Base-by-base conservation (phyloP, 1,284 basidiomycete species). In the Veloboletus limbatus region DNA sequence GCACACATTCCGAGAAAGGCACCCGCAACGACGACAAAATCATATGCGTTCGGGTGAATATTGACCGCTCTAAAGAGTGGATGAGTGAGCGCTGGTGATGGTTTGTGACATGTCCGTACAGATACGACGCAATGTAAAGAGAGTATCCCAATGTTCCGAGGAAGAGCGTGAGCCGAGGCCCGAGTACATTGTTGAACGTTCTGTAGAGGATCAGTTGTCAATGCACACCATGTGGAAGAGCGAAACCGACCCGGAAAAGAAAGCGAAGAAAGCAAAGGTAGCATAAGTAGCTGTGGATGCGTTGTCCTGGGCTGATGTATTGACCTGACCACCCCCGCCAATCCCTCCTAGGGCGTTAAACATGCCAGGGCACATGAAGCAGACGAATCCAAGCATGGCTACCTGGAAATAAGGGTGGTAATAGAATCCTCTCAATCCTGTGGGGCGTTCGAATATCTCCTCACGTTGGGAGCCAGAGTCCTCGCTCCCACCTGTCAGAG, bases 1-100 rank as follows among this genome's bases (percentile, higher is more conserved):
- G 92, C 92, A 58, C 88, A 92, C 42, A 92, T 59, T 36, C 92
- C 92, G 14, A 94, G 81, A 48, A 93, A 70, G 24, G 88, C 88
- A 26, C 91, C 92, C 0, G 88, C 76, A 24, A 75, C 79, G 54
- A 93, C 83, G 43, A 88, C 83, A 56, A 89, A 91, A 21, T 70
- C 70, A 37, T 74, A 73, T 9, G 79, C 76, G 39, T 71, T 61
- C 8, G 74, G 68, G 55, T 87, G 83, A 40, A 88, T 83, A 56
- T 88, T 88, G 54, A 82, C 69, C 13, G 74, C 79, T 16, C 85
- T 87, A 51, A 30, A 26, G 34, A 32, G 36, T 17, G 27, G 21
- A 41, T n/a, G 21, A 7, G 40, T 43, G 22, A 44, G 42, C 28
- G 21, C 21, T 11, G 8, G 16, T 17, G 26, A 22, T 6, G 3